Evolutionary conservation across 2,329 filamentous ascomycete species (phyloP), one percentile per base, ranked within the genome.

Genomic region (Cladosporium austrohemisphaericum): DNA sequence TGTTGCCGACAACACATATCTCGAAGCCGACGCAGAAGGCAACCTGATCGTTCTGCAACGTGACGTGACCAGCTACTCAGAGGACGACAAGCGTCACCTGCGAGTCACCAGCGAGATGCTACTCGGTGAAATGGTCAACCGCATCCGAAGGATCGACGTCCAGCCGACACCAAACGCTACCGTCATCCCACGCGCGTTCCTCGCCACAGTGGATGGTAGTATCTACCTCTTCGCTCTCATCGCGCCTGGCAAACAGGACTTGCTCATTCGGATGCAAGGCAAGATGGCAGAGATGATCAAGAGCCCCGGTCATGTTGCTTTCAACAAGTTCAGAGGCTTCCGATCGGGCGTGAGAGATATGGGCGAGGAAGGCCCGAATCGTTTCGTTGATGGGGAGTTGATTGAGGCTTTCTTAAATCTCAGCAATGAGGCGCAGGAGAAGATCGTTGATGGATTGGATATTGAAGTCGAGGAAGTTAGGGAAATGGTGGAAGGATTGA

Each of bases 371-470:
- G 88, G 85, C 31, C 92, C 93, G 0, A 87, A 82, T 62, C 78
- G 92, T 1, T 97, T 97, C 60, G 80, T 98, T 10, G 93, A 98
- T 62, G 93, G 92, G 0, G 92, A 96, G 65, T 74, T 97, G 60
- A 76, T 98, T 10, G 92, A 97, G 70, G 71, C 81, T 44, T 96
- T 96, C 63, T 68, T 97, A 57, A 84, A 90, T 55, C 72, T 87
- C 55, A 75, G 79, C 37, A 81, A 84, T 49, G 72, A 73, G 4
- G 59, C 76, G 52, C 80, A 84, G 62, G 69, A 72, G 52, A 71
- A 74, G 57, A 75, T 81, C 49, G 71, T 78, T 6, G 62, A 71
- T 16, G 74, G 74, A 1, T 57, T 81, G 50, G 56, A 72, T 61
- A 81, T 79, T 38, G 52, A 71, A 79, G 41, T 81, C 72, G 54